These are phyloP conservation scores for Melaleuca quinquenervia DNA, from an alignment of 345 rosid species.

Conservation along the genomic window DNA sequence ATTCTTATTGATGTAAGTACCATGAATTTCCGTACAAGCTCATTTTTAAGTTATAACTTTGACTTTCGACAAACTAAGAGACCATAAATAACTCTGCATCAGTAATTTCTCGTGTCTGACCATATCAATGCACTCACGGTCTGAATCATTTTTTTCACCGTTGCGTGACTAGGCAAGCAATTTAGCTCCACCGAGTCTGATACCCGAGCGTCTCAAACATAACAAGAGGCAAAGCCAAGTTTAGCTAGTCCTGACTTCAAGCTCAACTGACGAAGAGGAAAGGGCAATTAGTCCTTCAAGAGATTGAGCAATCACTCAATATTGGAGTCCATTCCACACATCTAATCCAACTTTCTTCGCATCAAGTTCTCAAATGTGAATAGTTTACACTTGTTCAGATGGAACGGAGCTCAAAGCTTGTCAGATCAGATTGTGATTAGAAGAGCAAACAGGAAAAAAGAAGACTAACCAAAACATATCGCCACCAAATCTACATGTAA, in stretches of 20 bases:
- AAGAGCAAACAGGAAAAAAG: background rate
- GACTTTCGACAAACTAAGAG: background rate
- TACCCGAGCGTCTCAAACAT: background rate
- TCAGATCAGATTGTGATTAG: background rate
- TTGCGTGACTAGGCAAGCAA: background rate
- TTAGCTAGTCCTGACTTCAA: background rate
- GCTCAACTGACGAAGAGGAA: background rate
- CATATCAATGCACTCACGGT: background rate
- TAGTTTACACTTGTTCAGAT: background rate
- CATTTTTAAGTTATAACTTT: background rate
- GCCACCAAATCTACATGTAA: background rate
- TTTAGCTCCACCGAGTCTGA: background rate
- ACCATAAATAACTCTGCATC: background rate
- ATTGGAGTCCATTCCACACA: background rate
- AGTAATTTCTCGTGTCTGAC: background rate
- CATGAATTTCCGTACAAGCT: background rate
- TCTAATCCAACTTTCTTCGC: background rate
- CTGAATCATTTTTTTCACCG: background rate
- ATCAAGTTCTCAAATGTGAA: background rate
- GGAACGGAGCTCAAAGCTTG: background rate
- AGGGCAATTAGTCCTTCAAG: background rate
- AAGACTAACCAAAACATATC: background rate
- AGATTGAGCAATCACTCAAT: background rate
- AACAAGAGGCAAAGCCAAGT: background rate
- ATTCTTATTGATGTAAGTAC: background rate